These are phyloP conservation scores for Aspergillus cavernicola DNA, from an alignment of 495 filamentous ascomycete genomes.

Conservation along the genomic window DNA sequence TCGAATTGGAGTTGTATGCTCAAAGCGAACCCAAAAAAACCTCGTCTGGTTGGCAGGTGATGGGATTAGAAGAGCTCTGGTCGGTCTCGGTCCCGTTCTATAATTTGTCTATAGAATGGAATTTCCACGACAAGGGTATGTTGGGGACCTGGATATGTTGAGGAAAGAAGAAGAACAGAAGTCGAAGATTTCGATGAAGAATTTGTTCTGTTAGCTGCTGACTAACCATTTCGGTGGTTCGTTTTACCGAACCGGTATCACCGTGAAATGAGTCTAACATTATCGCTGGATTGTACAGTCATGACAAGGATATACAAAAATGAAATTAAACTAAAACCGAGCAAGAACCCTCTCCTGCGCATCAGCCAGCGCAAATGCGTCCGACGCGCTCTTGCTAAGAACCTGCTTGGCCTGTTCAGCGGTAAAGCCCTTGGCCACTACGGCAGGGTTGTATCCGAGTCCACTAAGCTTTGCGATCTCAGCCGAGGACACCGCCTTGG, in stretches of 20 bases:
- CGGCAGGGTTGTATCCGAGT: conserved; percentile 89
- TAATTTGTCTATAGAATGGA: conserved; percentile 39
- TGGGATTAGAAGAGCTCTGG: conserved; percentile 48
- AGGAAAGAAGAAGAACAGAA: conserved; percentile 23
- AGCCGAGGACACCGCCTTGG: conserved; percentile 50
- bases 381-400: conserved; percentile 63
- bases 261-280: not conserved
- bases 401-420: conserved; percentile 67
- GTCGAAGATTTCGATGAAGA: not conserved
- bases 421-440: conserved; percentile 82
- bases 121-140: conserved; percentile 44
- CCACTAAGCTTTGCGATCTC: conserved; percentile 59
- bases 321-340: conserved; percentile 49
- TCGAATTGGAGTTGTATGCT: conserved; percentile 43
- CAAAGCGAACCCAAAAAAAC: conserved; percentile 50
- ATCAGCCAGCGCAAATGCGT: conserved; percentile 72
- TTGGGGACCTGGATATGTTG: conserved; percentile 35
- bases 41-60: conserved; percentile 32
- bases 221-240: not conserved
- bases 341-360: conserved; percentile 65
- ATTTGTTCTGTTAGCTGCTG: not conserved
- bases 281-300: conserved; percentile 10
- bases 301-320: conserved; percentile 8
- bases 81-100: conserved; percentile 46
- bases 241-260: not conserved